A percentile compares a stretch with the other conserved stretches of the same genome.
phyloP scores from a whole-genome alignment of 108 stramenopile genomes.

The Nitzschia palea region DNA sequence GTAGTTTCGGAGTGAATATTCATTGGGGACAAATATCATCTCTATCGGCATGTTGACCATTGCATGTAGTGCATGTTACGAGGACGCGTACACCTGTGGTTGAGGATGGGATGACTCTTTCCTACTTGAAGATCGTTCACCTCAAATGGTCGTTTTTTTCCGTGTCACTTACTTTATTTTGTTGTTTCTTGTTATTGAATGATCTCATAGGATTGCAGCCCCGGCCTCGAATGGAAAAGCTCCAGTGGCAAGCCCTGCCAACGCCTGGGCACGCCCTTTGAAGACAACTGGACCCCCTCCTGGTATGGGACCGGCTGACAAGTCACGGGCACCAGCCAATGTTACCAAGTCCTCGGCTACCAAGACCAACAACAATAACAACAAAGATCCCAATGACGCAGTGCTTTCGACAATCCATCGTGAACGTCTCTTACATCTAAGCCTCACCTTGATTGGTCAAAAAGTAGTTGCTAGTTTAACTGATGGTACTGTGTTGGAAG shows the following conservation, averaged over 20 bases:
- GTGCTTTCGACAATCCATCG: constrained; percentile 30
- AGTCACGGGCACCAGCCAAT: constrained; percentile 13
- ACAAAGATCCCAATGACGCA: background rate
- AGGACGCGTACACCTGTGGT: too few species aligned
- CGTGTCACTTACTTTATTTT: background rate
- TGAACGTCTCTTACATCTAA: constrained; percentile 68
- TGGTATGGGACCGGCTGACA: constrained; percentile 38
- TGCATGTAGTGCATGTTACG: too few species aligned
- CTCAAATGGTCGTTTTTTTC: background rate
- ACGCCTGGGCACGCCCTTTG: constrained; percentile 41
- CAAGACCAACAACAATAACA: background rate
- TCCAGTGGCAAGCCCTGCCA: constrained; percentile 23
- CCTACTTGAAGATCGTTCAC: too few species aligned
- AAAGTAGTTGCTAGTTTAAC: constrained; percentile 51
- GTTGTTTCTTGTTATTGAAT: background rate
- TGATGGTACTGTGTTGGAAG: constrained; percentile 69
- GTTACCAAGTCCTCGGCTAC: background rate
- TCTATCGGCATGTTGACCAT: too few species aligned
- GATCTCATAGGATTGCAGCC: too few species aligned
- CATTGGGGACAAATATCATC: too few species aligned
- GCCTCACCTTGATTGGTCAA: constrained; percentile 65
- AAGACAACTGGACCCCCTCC: constrained; percentile 45
- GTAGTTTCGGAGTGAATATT: too few species aligned
- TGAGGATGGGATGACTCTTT: too few species aligned
- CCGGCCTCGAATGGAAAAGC: constrained; percentile 23